phyloP scores from a whole-genome alignment of 805 yeast species.

The Hanseniaspora clermontiae region DNA sequence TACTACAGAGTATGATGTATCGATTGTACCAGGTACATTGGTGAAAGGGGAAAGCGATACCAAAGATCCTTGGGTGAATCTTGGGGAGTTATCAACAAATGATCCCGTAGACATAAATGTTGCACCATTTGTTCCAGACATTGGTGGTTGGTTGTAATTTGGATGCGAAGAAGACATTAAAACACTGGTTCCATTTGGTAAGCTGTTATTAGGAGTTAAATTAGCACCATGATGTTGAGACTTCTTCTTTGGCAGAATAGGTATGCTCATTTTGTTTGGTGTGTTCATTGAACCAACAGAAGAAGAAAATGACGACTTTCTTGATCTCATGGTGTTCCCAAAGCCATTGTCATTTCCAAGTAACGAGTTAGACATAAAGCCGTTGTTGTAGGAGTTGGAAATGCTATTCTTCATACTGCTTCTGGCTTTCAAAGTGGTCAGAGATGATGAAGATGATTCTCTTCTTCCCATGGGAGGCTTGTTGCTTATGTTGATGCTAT shows the following conservation, averaged over 20 bases:
- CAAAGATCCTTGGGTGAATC: slow-evolving; percentile 7
- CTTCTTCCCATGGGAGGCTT: slow-evolving; percentile 4
- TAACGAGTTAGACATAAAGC: neutral
- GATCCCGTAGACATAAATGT: slow-evolving; percentile 9
- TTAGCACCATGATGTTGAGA: neutral
- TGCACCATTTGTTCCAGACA: slow-evolving; percentile 2
- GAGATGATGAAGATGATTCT: slow-evolving; percentile 13
- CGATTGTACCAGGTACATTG: neutral
- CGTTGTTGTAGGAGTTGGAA: neutral
- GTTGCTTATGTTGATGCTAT: neutral
- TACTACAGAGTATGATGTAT: slow-evolving; percentile 6
- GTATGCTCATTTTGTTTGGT: slow-evolving; percentile 24
- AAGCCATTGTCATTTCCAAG: neutral
- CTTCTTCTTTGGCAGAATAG: slow-evolving; percentile 27
- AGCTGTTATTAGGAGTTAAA: neutral
- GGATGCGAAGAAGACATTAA: slow-evolving; percentile 12
- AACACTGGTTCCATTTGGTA: neutral
- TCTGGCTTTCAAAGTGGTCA: slow-evolving; percentile 12
- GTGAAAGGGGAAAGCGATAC: slow-evolving; percentile 8
- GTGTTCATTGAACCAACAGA: slow-evolving; percentile 24
- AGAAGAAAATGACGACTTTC: slow-evolving; percentile 26
- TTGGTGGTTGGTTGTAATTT: neutral
- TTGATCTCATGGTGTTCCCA: slow-evolving; percentile 15
- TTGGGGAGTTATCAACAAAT: slow-evolving; percentile 11
- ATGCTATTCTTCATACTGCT: neutral